phyloP scores from a whole-genome alignment of 768 basidiomycete species.

The Terana coerulea region DNA sequence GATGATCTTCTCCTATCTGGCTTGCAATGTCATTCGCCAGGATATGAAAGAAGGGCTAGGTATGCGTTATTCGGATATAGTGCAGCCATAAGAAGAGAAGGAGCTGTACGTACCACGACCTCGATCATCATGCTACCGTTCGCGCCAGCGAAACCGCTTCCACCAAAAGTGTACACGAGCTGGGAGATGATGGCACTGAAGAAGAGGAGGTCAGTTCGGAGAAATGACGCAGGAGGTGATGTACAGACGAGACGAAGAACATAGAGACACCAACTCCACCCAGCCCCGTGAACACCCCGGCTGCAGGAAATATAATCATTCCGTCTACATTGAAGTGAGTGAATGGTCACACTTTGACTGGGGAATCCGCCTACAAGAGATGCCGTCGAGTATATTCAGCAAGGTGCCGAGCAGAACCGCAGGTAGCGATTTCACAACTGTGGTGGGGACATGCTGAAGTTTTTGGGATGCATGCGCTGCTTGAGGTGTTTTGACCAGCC shows the following conservation, averaged over 20 bases:
- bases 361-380: slow-evolving; percentile 63
- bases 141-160: slow-evolving; percentile 84
- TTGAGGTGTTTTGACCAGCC: background rate
- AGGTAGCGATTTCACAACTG: slow-evolving; percentile 54
- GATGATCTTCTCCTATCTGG: slow-evolving; percentile 67
- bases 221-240: slow-evolving; percentile 19
- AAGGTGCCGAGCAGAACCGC: slow-evolving; percentile 82
- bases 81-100: background rate
- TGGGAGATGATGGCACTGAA: slow-evolving; percentile 72
- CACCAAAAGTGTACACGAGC: slow-evolving; percentile 80
- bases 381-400: slow-evolving; percentile 89
- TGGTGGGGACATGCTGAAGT: slow-evolving; percentile 12
- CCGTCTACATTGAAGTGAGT: slow-evolving; percentile 52
- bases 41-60: slow-evolving; percentile 94
- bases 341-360: background rate
- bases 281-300: slow-evolving; percentile 72
- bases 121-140: slow-evolving; percentile 99
- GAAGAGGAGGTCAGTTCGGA: slow-evolving; percentile 7
- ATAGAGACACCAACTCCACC: slow-evolving; percentile 92
- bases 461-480: background rate
- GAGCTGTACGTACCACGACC: slow-evolving; percentile 68
- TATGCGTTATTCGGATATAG: no score
- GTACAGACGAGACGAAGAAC: slow-evolving; percentile 87
- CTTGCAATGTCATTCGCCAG: slow-evolving; percentile 72
- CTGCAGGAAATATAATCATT: slow-evolving; percentile 92